Evolutionary conservation across 2,329 filamentous ascomycete genomes (phyloP).

Genomic region (Venturia carpophila): DNA sequence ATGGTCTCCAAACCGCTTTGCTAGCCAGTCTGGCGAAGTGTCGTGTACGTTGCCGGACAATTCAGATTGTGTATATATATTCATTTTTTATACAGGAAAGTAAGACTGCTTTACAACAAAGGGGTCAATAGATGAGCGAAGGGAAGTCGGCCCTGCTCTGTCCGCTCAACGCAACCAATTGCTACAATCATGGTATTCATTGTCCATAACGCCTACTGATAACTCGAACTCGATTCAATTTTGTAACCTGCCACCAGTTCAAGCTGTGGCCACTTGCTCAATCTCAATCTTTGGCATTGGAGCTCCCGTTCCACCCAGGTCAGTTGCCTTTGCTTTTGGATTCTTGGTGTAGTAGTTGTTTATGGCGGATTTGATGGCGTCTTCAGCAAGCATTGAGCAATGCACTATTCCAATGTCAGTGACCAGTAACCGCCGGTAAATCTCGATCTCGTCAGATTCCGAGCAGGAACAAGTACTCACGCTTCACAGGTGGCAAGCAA

Average conservation of each 20-base stretch:
- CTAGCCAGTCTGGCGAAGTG: neutral
- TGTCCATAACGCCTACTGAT: neutral
- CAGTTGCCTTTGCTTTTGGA: conserved; percentile 63
- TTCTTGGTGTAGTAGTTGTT: conserved; percentile 90
- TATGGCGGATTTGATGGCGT: conserved; percentile 88
- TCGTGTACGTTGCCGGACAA: neutral
- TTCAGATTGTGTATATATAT: neutral
- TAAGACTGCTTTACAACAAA: neutral
- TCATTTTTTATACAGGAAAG: neutral
- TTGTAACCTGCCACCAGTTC: neutral
- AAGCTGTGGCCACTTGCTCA: conserved; percentile 40
- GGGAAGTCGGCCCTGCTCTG: neutral
- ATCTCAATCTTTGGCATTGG: conserved; percentile 59
- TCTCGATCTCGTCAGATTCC: neutral
- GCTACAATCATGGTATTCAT: neutral
- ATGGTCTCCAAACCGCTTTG: too few species aligned
- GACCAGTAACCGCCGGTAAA: neutral
- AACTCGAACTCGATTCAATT: neutral
- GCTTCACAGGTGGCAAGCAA: conserved; percentile 78
- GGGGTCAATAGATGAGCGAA: neutral
- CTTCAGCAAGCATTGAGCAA: conserved; percentile 87
- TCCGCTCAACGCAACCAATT: neutral
- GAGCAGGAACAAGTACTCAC: conserved; percentile 44
- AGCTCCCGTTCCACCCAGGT: conserved; percentile 66
- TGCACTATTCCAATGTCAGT: conserved; percentile 50